Evolutionary conservation across 805 yeast species (phyloP).

Genomic region (Lachancea thermotolerans): DNA sequence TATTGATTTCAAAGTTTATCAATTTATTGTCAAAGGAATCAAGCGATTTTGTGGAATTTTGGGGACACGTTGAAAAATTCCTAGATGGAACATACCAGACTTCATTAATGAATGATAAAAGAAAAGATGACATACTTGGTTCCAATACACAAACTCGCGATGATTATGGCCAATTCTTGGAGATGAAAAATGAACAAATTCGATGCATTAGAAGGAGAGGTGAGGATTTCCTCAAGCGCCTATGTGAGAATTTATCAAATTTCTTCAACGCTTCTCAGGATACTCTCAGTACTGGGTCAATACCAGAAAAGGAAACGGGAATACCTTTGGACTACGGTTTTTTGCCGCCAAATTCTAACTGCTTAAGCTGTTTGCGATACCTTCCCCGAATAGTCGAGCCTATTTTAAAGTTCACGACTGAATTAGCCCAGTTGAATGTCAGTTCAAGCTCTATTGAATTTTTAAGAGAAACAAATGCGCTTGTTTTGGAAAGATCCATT

Average conservation of each 20-base stretch:
- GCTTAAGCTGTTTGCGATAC: constrained; percentile 51
- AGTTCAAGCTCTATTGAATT: constrained; percentile 35
- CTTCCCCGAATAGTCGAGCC: constrained; percentile 41
- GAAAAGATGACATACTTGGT: constrained; percentile 29
- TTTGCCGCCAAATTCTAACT: constrained; percentile 59
- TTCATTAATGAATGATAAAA: constrained; percentile 37
- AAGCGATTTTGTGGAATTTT: constrained; percentile 41
- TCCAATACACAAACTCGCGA: constrained; percentile 25
- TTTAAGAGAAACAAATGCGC: constrained; percentile 32
- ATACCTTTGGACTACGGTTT: constrained; percentile 41
- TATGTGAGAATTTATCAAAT: constrained; percentile 26
- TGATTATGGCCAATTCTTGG: constrained; percentile 33
- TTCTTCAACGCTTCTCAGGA: constrained; percentile 34
- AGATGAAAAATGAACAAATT: constrained; percentile 40
- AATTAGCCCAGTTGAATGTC: constrained; percentile 39
- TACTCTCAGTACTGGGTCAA: constrained; percentile 4
- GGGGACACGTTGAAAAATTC: constrained; percentile 50
- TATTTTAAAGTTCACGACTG: constrained; percentile 37
- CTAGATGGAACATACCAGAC: constrained; percentile 41
- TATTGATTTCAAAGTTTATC: constrained; percentile 37
- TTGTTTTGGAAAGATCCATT: constrained; percentile 38
- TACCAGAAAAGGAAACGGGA: constrained; percentile 23
- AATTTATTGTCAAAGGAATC: constrained; percentile 37
- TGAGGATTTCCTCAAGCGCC: constrained; percentile 33
- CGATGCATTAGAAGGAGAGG: constrained; percentile 35